Evolutionary conservation across 371 early-diverging fungal genomes (phyloP).

Genomic region (Rhizopus delemar): DNA sequence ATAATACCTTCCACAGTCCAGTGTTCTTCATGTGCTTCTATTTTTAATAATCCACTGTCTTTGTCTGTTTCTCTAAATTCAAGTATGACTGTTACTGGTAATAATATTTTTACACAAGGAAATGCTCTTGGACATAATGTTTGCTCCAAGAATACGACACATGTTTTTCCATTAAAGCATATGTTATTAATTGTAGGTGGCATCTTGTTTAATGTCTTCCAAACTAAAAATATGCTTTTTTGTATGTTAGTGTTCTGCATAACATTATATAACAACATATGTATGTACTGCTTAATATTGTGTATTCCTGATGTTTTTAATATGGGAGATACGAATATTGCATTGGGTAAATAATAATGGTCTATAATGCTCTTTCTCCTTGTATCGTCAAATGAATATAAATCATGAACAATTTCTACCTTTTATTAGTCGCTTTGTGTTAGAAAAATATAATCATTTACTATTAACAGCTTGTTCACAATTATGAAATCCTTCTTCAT

Average conservation of each 20-base stretch:
- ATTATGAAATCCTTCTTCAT: constrained; percentile 6
- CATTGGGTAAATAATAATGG: constrained; percentile 42
- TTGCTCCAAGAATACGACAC: constrained; percentile 46
- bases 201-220: constrained; percentile 53
- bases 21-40: constrained; percentile 53
- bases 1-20: constrained; percentile 62
- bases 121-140: constrained; percentile 52
- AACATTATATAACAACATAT: background rate
- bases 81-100: constrained; percentile 54
- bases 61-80: constrained; percentile 41
- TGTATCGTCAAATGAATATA: constrained; percentile 41
- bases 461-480: constrained; percentile 15
- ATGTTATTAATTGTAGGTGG: constrained; percentile 48
- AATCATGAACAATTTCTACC: constrained; percentile 36
- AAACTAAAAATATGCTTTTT: constrained; percentile 48
- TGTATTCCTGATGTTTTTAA: constrained; percentile 50
- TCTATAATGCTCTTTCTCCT: constrained; percentile 41
- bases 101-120: constrained; percentile 43
- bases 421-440: background rate
- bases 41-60: constrained; percentile 42
- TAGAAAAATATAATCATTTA: constrained; percentile 1
- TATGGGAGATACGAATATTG: constrained; percentile 49
- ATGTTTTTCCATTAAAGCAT: constrained; percentile 46
- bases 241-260: background rate
- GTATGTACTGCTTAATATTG: constrained; percentile 49